A percentile compares a stretch with the other conserved stretches of the same genome.
These are phyloP conservation scores for Suillus cothurnatus DNA, from an alignment of 768 basidiomycete genomes.

Conservation along the genomic window DNA sequence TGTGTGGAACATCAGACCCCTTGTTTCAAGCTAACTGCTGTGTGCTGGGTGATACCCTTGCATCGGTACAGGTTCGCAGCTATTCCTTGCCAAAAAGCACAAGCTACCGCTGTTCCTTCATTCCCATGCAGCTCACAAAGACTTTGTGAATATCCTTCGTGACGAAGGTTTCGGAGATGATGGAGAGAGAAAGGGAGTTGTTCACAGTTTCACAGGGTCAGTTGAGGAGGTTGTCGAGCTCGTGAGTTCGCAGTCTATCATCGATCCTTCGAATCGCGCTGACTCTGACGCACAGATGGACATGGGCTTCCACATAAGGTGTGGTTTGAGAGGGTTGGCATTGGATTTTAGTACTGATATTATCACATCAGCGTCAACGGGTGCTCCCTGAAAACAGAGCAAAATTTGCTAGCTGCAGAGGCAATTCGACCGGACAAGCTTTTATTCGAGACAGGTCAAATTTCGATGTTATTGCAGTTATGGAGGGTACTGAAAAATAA, in stretches of 20 bases:
- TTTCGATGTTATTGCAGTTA: not conserved
- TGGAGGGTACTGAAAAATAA: constrained; percentile 3
- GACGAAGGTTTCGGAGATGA: constrained; percentile 65
- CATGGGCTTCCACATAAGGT: constrained; percentile 75
- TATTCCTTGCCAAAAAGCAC: constrained; percentile 68
- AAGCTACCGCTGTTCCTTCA: constrained; percentile 81
- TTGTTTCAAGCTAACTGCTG: not conserved
- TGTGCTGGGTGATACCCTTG: not conserved
- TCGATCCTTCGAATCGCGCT: not conserved
- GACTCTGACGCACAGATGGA: constrained; percentile 47
- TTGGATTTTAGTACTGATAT: not conserved
- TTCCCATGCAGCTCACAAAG: constrained; percentile 73
- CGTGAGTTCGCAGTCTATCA: constrained; percentile 39
- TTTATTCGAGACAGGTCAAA: constrained; percentile 74
- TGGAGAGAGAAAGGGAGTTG: constrained; percentile 71
- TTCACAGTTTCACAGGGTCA: constrained; percentile 81
- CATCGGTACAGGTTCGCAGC: constrained; percentile 46
- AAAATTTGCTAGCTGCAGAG: constrained; percentile 58
- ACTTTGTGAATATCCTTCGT: constrained; percentile 64
- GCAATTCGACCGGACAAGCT: constrained; percentile 60
- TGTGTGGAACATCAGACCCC: constrained; percentile 22
- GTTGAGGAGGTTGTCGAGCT: constrained; percentile 63
- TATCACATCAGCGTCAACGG: constrained; percentile 58
- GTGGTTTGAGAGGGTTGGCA: constrained; percentile 3
- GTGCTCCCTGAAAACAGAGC: constrained; percentile 73